These are phyloP conservation scores for Ceratocystis ficicola DNA, from an alignment of 2,329 filamentous ascomycete genomes.

Conservation along the genomic window DNA sequence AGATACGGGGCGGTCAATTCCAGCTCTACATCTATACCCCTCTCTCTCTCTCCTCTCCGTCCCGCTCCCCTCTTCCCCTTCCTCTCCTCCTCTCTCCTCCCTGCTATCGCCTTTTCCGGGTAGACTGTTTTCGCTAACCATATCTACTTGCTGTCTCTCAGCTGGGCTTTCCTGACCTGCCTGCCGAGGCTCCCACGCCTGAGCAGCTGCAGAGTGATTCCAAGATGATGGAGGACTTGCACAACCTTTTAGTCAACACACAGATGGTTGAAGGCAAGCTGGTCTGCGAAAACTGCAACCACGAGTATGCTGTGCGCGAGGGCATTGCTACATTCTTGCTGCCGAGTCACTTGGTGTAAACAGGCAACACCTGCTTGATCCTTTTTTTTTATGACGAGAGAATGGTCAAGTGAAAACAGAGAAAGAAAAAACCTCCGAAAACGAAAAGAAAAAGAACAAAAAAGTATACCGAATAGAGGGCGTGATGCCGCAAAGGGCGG, in stretches of 20 bases:
- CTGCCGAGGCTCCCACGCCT: conserved; percentile 48
- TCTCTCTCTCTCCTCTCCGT: too few relatives aligned
- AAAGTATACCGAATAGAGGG: too few relatives aligned
- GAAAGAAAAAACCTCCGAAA: background rate
- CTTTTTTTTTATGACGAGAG: background rate
- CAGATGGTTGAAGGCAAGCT: conserved; percentile 79
- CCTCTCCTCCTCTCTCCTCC: background rate
- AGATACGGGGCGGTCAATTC: too few relatives aligned
- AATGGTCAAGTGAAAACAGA: too few relatives aligned
- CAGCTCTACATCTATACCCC: too few relatives aligned
- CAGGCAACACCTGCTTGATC: background rate
- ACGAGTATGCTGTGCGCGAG: conserved; percentile 89
- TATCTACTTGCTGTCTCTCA: conserved; percentile 29
- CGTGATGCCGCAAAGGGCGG: background rate
- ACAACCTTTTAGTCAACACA: conserved; percentile 75
- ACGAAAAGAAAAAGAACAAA: background rate
- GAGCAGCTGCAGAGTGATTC: conserved; percentile 54
- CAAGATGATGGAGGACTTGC: conserved; percentile 62
- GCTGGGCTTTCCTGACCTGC: conserved; percentile 68
- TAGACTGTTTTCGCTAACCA: background rate
- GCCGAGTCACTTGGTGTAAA: conserved; percentile 73
- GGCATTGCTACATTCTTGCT: conserved; percentile 94
- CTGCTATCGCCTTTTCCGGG: background rate
- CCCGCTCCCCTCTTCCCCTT: conserved; percentile 10
- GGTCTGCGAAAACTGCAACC: conserved; percentile 80